Evolutionary conservation across 495 filamentous ascomycete genomes (phyloP), one percentile per base, ranked within the genome.

Genomic region (Chlorociboria aeruginascens): DNA sequence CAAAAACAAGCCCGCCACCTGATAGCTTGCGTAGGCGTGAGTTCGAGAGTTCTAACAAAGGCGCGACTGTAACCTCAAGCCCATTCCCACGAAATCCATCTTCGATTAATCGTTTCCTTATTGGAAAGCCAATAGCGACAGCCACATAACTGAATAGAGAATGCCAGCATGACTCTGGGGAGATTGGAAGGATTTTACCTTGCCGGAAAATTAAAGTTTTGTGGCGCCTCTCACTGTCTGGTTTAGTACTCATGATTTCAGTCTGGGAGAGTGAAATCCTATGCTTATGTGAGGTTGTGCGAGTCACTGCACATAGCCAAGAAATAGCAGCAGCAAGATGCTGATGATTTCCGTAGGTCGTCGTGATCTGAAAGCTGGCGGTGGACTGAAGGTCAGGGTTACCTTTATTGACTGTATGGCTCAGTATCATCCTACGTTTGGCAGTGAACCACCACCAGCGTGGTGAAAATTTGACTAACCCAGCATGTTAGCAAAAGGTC

Each of bases 161-260:
- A 43, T 52, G 28, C 49, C 49, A 52, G 29, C 49, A 52, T 7
- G 49, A 11, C 25, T 41, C 9, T 12, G 25, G 2, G 1, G 20
- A 1, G 1, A 14, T 8, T 7, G 8, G n/a, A 25, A 46, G 16
- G n/a, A 11, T 16, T 20, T n/a, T 16, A 2, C 16, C 25, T 28
- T 40, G 14, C 32, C 12, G 17, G 7, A 37, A 31, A 38, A 7
- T 13, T 8, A 42, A 10, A 35, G 13, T 43, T 31, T 7, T 29
- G 29, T 1, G 8, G 25, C 14, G 4, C 2, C 20, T 17, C 9
- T 46, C 33, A 7, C 25, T 25, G 11, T 13, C 9, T 2, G 9
- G 1, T 36, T 3, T 29, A 1, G 20, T 25, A 14, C 8, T 13
- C 3, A 20, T 2, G 10, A 37, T 12, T 7, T 25, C 33, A 11